Conservation (phyloP, 805 yeast species). For the Nakazawaea sp. region DNA sequence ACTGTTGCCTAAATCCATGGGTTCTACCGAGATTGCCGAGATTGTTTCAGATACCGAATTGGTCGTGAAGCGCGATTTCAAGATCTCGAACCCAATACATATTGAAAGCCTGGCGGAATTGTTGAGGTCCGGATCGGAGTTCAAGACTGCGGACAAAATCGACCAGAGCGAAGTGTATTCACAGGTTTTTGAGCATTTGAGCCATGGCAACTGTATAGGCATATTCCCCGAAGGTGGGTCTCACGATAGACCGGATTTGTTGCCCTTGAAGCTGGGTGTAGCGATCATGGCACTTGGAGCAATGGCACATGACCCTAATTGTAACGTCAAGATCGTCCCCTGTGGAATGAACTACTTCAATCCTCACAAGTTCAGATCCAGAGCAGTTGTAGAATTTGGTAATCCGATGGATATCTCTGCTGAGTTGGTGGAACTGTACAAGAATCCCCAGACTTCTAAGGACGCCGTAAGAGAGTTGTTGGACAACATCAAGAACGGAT, state of each 20-base stretch:
- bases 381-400: constrained; percentile 95
- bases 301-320: constrained; percentile 66
- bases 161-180: constrained; percentile 83
- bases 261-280: constrained; percentile 95
- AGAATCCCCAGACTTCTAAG: constrained; percentile 49
- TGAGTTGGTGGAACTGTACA: constrained; percentile 59
- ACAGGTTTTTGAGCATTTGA: constrained; percentile 76
- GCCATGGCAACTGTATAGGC: constrained; percentile 78
- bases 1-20: constrained; percentile 72
- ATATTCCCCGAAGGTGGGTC: constrained; percentile 99
- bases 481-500: constrained; percentile 63
- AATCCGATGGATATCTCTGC: constrained; percentile 65
- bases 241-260: constrained; percentile 85
- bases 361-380: constrained; percentile 89
- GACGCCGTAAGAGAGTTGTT: constrained; percentile 70
- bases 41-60: constrained; percentile 70
- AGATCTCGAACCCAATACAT: constrained; percentile 28
- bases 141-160: constrained; percentile 72
- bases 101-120: constrained; percentile 30
- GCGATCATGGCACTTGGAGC: constrained; percentile 98
- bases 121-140: constrained; percentile 46
- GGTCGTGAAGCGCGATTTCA: constrained; percentile 62
- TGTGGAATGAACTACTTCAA: constrained; percentile 98
- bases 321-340: constrained; percentile 83
- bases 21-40: constrained; percentile 64